Base-by-base conservation (phyloP, 2,329 filamentous ascomycete species). In the Pseudogymnoascus sp. region DNA sequence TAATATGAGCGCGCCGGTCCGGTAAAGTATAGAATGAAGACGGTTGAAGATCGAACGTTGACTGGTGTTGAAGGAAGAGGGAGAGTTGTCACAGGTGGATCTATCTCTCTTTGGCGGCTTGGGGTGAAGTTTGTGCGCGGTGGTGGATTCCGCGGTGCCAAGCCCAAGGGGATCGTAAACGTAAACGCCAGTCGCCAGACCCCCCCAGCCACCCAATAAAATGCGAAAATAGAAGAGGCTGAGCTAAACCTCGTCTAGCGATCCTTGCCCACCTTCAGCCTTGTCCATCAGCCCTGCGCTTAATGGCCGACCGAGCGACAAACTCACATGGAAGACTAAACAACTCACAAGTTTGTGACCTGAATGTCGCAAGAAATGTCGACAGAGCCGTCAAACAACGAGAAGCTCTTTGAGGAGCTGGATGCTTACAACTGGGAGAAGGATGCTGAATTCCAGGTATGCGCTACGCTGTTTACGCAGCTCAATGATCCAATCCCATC, bases 371-470 rank as follows among this genome's bases (percentile, higher is more conserved):
- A 59, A 23, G 39, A 61, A 39, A 35, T 58, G 49, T 35, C 49
- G 16, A 55, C 49, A 33, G 49, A 55, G 49, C 29, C n/a, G 5
- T 16, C 58, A 39, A 41, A 60, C 31, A 58, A 78, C 61, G 73
- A 74, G 65, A 71, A 76, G 60, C 72, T 85, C 63, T 89, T 84
- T 72, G 75, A 78, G 63, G 81, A 85, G 65, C 82, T 91, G 60
- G 85, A 89, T 68, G 74, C 75, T 23, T 90, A 90, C 70, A 80
- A 82, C 16, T 91, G 88, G 88, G 79, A 80, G 64, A 81, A 81
- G 65, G 88, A 91, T 73, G 78, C 80, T 60, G 83, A 84, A 66
- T 91, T 90, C 69, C 84, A 89, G 75, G 85, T 85, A 70, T 37
- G 16, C n/a, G 4, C 14, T 4, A 61, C 29, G 2, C 35, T 37